These are phyloP conservation scores for Aspergillus tanneri DNA, from an alignment of 2,329 filamentous ascomycete species.

Conservation along the genomic window DNA sequence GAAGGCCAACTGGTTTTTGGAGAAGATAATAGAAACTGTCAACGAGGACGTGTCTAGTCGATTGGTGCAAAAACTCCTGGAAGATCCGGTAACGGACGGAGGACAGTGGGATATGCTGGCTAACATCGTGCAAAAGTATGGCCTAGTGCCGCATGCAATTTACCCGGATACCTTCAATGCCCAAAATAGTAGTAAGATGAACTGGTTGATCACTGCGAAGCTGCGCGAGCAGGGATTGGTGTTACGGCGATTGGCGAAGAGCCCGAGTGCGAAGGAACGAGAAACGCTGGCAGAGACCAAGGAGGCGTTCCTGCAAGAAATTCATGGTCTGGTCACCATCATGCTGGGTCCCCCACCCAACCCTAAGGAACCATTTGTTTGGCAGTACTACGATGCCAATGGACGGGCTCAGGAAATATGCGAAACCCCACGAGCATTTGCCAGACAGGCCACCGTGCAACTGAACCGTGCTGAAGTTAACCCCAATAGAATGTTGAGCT, in stretches of 20 bases:
- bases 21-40: slow-evolving; percentile 75
- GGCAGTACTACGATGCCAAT: slow-evolving; percentile 73
- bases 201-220: slow-evolving; percentile 75
- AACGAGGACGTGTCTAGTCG: slow-evolving; percentile 69
- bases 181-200: slow-evolving; percentile 66
- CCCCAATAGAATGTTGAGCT: slow-evolving; percentile 59
- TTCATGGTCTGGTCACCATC: slow-evolving; percentile 77
- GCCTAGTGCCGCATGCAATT: slow-evolving; percentile 75
- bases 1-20: slow-evolving; percentile 86
- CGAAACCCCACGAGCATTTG: slow-evolving; percentile 69
- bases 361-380: slow-evolving; percentile 68
- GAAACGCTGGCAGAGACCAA: slow-evolving; percentile 55
- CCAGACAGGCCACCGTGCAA: slow-evolving; percentile 56
- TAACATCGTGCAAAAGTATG: slow-evolving; percentile 83
- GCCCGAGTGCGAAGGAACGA: slow-evolving; percentile 32
- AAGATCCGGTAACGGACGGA: slow-evolving; percentile 71
- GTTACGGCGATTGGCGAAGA: slow-evolving; percentile 59
- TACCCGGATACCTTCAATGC: slow-evolving; percentile 84
- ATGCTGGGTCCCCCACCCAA: slow-evolving; percentile 76
- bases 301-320: slow-evolving; percentile 72
- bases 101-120: slow-evolving; percentile 92
- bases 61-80: slow-evolving; percentile 68
- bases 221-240: slow-evolving; percentile 79
- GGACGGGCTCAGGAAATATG: slow-evolving; percentile 63
- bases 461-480: slow-evolving; percentile 27